Evolutionary conservation across 2,329 filamentous ascomycete genomes (phyloP), one percentile per base, ranked within the genome.

Genomic region (Leptographium radiaticola): DNA sequence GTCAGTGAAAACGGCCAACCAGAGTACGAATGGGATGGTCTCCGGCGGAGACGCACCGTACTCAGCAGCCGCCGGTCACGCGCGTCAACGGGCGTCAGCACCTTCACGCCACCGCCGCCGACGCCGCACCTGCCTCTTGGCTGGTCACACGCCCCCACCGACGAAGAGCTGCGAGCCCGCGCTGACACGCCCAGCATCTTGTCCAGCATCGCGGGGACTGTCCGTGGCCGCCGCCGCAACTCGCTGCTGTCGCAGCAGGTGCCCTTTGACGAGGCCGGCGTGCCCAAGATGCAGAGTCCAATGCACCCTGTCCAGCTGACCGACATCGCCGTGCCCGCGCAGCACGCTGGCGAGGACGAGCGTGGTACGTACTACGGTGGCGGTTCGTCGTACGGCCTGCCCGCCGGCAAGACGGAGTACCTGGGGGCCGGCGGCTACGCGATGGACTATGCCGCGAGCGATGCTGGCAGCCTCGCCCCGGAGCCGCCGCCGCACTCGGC

Each of bases 11-110:
- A 89, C 59, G 88, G 57, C 20, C 25, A 81, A 34, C 68, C 73
- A 2, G 58, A 68, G 49, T 85, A 88, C 57, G 89, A 97, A 68
- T 98, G 89, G 84, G 93, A 97, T 68, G 93, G 93, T 6, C 70
- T 98, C 51, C 79, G 91, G 62, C 77, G 91, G 62, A 77, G 93
- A 44, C 75, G 76, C 60, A 77, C 80, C 3, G 65, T 71, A 43
- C 43, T 69, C 54, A 63, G 70, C 43, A 75, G 71, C 56, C 61
- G 66, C 46, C 60, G 68, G 49, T 67, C 65, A 53, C 67, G 66
- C 57, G 49, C 53, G 1, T 42, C 52, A 2, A 30, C 13, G 9
- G 42, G 25, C 15, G 33, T 38, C 12, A 9, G 13, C 20, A 64
- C 66, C 0, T 68, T 67, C 60, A 57, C 67, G 44, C 66, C 68